These are phyloP conservation scores for Achaetomiella virescens DNA, from an alignment of 495 filamentous ascomycete species.

Conservation along the genomic window DNA sequence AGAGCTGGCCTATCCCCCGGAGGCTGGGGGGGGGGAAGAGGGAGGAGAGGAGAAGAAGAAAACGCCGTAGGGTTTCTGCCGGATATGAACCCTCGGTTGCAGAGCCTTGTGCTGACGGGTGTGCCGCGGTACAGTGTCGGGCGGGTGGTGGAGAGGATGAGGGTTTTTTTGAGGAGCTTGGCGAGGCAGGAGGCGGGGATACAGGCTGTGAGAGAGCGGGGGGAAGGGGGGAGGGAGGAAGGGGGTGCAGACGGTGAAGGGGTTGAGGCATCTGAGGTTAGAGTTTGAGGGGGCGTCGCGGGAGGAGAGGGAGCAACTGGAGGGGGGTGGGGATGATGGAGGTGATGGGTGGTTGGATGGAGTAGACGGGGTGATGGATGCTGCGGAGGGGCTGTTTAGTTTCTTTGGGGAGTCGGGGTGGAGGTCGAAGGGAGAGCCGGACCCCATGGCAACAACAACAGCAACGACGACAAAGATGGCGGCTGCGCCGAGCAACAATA, in stretches of 20 bases:
- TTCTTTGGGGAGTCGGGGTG: constrained; percentile 26
- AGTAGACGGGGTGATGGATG: constrained; percentile 24
- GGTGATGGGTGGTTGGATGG: constrained; percentile 16
- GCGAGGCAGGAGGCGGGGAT: constrained; percentile 37
- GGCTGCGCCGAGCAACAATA: too few species aligned
- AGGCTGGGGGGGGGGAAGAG: constrained; percentile 32
- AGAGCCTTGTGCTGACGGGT: constrained; percentile 33
- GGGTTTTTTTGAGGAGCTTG: constrained; percentile 33
- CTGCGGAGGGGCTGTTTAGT: constrained; percentile 27
- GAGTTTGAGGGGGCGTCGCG: constrained; percentile 35
- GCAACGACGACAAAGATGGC: neutral
- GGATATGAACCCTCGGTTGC: constrained; percentile 42
- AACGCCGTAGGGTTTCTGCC: too few species aligned
- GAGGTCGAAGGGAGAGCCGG: constrained; percentile 6
- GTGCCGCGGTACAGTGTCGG: constrained; percentile 40
- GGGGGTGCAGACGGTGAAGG: constrained; percentile 26
- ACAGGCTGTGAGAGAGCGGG: constrained; percentile 7
- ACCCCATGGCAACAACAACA: neutral
- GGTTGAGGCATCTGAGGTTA: constrained; percentile 38
- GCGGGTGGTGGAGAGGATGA: constrained; percentile 31
- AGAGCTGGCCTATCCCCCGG: constrained; percentile 34
- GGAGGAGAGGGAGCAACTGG: too few species aligned
- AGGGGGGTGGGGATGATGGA: constrained; percentile 17
- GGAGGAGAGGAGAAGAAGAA: too few species aligned
- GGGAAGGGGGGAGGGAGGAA: constrained; percentile 11